phyloP scores from a whole-genome alignment of 169 alveolate genomes.

The Plasmodium sp. region DNA sequence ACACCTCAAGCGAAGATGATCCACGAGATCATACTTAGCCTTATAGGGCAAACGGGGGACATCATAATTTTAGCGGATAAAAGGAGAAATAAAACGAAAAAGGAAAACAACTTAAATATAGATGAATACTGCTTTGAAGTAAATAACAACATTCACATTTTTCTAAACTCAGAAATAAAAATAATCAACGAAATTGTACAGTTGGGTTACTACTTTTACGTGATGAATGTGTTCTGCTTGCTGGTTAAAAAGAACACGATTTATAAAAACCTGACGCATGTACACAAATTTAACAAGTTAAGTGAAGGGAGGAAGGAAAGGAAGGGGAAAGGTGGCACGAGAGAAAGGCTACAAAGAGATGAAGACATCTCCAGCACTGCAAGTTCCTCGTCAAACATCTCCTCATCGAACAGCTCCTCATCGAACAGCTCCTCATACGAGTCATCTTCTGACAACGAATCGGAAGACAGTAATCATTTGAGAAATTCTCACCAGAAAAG shows the following conservation, averaged over 20 bases:
- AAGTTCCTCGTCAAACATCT: constrained; percentile 2
- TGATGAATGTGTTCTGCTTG: constrained; percentile 63
- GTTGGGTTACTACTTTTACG: constrained; percentile 69
- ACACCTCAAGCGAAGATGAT: constrained; percentile 63
- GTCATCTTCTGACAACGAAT: constrained; percentile 3
- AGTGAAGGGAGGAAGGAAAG: constrained; percentile 14
- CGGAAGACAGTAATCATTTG: constrained; percentile 5
- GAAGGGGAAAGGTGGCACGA: neutral
- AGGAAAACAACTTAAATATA: constrained; percentile 53
- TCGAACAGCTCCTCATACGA: neutral
- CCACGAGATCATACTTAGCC: constrained; percentile 80
- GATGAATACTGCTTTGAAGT: constrained; percentile 77
- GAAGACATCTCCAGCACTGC: constrained; percentile 5
- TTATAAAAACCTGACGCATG: constrained; percentile 64
- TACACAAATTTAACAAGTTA: constrained; percentile 73
- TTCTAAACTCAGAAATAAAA: constrained; percentile 71
- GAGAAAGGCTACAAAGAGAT: neutral
- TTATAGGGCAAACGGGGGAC: constrained; percentile 83
- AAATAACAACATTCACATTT: constrained; percentile 76
- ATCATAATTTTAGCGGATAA: constrained; percentile 69
- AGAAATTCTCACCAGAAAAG: constrained; percentile 14
- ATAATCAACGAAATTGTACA: constrained; percentile 75
- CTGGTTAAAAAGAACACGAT: constrained; percentile 65
- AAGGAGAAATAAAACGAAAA: constrained; percentile 39
- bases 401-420: constrained; percentile 3